Conservation (phyloP, 495 filamentous ascomycete species). For the Clavariopsis aquatica region DNA sequence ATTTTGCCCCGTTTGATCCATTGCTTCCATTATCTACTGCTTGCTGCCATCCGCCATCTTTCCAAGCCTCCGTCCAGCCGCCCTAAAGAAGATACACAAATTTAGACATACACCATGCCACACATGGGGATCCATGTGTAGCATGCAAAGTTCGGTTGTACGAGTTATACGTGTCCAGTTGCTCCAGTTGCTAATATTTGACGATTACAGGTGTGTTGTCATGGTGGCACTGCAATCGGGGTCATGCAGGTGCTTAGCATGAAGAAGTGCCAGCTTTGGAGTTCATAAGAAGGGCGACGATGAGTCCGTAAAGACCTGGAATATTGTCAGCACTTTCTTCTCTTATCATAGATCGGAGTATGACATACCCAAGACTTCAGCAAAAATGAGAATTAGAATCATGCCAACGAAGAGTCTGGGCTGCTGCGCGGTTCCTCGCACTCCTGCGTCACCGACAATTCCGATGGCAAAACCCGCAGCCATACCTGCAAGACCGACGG, state of each 20-base stretch:
- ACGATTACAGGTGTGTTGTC: slow-evolving; percentile 16
- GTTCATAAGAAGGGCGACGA: slow-evolving; percentile 99
- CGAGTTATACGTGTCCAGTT: slow-evolving; percentile 7
- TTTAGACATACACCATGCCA: slow-evolving; percentile 36
- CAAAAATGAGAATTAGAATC: slow-evolving; percentile 99
- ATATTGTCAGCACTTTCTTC: neutral
- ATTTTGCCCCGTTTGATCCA: slow-evolving; percentile 21
- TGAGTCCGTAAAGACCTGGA: slow-evolving; percentile 92
- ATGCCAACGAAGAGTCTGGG: slow-evolving; percentile 98
- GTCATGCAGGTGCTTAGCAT: slow-evolving; percentile 1
- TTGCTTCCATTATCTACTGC: slow-evolving; percentile 29
- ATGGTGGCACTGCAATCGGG: slow-evolving; percentile 15
- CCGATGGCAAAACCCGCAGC: slow-evolving; percentile 98
- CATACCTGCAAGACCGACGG: slow-evolving; percentile 94
- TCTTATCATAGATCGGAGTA: slow-evolving; percentile 14
- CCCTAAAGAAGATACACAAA: slow-evolving; percentile 33
- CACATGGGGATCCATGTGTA: slow-evolving; percentile 20
- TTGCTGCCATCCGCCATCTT: neutral
- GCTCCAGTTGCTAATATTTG: slow-evolving; percentile 2
- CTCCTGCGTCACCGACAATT: slow-evolving; percentile 99
- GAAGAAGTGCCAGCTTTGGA: slow-evolving; percentile 48
- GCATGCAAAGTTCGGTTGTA: slow-evolving; percentile 19
- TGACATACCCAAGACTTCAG: slow-evolving; percentile 91
- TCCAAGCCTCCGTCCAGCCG: slow-evolving; percentile 2
- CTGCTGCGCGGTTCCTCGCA: slow-evolving; percentile 96